These are phyloP conservation scores for Cajanus cajan DNA, from an alignment of 306 rosid species.

Conservation along the genomic window DNA sequence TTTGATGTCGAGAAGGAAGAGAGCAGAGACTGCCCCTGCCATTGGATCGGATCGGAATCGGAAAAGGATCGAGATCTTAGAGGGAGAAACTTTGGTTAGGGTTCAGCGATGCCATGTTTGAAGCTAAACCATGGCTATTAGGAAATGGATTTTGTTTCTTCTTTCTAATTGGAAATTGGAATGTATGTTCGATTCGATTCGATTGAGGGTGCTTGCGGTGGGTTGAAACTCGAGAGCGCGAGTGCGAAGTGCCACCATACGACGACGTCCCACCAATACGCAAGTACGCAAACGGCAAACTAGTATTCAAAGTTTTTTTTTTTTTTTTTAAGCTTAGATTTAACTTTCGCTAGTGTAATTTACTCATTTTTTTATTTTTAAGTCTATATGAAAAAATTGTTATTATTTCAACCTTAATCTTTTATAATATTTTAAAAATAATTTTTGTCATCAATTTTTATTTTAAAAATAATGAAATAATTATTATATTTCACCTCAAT, in stretches of 20 bases:
- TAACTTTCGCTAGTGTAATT: too few species aligned
- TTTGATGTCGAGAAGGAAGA: conserved; percentile 96
- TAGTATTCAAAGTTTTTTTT: too few species aligned
- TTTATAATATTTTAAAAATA: too few species aligned
- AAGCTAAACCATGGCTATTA: conserved; percentile 30
- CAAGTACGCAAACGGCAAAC: too few species aligned
- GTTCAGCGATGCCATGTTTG: conserved; percentile 17
- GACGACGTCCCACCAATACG: background rate
- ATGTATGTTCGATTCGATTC: conserved; percentile 1
- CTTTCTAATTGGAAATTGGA: too few species aligned
- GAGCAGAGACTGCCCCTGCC: conserved; percentile 99
- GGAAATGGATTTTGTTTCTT: background rate
- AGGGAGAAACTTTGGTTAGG: conserved; percentile 20
- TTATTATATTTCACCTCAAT: too few species aligned
- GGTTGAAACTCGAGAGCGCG: background rate
- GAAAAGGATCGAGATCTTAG: conserved; percentile 7
- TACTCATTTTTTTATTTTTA: too few species aligned
- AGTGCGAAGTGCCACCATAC: background rate
- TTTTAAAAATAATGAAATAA: too few species aligned
- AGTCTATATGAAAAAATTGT: too few species aligned
- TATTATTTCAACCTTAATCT: too few species aligned
- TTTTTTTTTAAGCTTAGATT: too few species aligned
- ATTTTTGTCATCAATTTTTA: too few species aligned
- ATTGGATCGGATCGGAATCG: conserved; percentile 39
- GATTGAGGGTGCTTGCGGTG: conserved; percentile 7